phyloP scores from a whole-genome alignment of 2,329 filamentous ascomycete species.

The Fusarium fracticaudum region DNA sequence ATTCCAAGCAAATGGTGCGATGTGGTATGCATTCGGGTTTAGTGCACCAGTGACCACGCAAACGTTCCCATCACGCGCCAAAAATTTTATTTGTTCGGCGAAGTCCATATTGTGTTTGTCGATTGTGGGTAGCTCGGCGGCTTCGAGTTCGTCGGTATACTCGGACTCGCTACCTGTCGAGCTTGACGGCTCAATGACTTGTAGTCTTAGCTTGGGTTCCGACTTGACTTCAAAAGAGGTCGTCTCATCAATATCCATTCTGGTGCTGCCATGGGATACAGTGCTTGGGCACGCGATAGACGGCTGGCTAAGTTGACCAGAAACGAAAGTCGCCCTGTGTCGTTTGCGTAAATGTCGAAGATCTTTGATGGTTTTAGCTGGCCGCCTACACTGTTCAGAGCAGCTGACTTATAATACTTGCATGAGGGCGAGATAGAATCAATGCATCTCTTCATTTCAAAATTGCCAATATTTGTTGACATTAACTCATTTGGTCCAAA shows the following conservation, averaged over 20 bases:
- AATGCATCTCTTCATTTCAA: background rate
- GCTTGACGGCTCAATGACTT: background rate
- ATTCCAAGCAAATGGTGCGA: background rate
- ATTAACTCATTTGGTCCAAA: background rate
- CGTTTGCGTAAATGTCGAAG: background rate
- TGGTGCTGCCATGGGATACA: background rate
- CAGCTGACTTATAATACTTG: background rate
- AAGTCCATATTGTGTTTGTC: background rate
- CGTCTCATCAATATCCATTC: background rate
- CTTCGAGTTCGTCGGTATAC: background rate
- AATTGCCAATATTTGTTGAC: background rate
- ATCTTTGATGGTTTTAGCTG: background rate
- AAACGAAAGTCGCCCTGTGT: background rate
- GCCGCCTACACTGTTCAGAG: background rate
- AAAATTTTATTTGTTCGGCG: background rate
- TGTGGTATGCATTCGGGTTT: background rate
- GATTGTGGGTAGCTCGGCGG: background rate
- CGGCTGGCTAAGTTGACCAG: background rate
- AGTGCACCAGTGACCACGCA: background rate
- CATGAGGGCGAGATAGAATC: background rate
- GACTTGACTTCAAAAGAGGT: background rate
- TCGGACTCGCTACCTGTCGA: background rate
- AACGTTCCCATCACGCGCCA: background rate
- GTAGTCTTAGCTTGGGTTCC: background rate
- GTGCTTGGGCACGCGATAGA: background rate